Percentiles rank a stretch among this genome's conserved stretches.
Conservation (phyloP, 352 stramenopile genomes). For the Pythium brassicae region DNA sequence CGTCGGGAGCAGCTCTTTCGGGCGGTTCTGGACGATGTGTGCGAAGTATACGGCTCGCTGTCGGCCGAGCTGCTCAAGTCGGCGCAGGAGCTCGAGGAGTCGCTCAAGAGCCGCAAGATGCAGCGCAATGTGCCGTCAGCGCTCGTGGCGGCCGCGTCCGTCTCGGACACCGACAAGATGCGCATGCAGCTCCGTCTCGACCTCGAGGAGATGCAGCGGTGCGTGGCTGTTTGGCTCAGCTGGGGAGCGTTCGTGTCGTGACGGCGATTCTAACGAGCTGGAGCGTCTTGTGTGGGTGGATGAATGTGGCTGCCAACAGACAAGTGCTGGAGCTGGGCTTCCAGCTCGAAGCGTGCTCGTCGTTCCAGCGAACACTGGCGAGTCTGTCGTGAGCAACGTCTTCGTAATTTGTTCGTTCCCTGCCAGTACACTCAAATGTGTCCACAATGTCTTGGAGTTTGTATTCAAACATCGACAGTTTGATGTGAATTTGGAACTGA, state of each 20-base stretch:
- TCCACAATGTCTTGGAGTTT: neutral
- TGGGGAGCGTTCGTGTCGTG: neutral
- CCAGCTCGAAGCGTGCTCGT: conserved; percentile 28
- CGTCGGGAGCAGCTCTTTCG: conserved; percentile 45
- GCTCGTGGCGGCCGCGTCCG: conserved; percentile 13
- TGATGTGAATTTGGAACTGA: no score
- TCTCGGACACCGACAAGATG: conserved; percentile 88
- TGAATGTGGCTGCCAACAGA: conserved; percentile 23
- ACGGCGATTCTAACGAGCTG: neutral
- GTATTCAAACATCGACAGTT: conserved; percentile 10
- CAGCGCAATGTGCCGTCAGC: conserved; percentile 44
- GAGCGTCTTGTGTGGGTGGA: no score
- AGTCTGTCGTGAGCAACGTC: conserved; percentile 14
- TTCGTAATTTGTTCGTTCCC: neutral
- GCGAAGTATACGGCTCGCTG: conserved; percentile 51
- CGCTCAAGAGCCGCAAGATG: conserved; percentile 84
- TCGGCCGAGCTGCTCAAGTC: conserved; percentile 76
- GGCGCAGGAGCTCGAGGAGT: conserved; percentile 78
- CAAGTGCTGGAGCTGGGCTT: conserved; percentile 48
- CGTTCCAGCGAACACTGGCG: conserved; percentile 17
- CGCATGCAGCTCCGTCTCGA: conserved; percentile 73
- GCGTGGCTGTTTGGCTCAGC: conserved; percentile 2
- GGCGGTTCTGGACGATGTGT: conserved; percentile 54
- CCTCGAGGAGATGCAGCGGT: conserved; percentile 70
- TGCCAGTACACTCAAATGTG: neutral